phyloP scores from a whole-genome alignment of 805 yeast species.

The Hanseniaspora singularis region DNA sequence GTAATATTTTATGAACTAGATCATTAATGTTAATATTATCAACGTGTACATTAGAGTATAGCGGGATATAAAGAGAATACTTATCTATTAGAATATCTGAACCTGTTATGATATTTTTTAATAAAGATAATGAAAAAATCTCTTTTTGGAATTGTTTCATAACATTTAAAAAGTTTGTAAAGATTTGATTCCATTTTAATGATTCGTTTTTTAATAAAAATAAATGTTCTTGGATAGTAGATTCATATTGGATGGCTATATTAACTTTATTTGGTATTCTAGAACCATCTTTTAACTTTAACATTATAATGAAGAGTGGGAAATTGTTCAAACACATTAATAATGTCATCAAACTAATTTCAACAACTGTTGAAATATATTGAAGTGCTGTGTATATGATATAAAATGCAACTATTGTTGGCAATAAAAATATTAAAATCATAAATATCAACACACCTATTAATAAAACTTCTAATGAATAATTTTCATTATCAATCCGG shows the following conservation, averaged over 20 bases:
- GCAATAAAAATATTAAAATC: conserved; percentile 61
- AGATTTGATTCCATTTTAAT: conserved; percentile 34
- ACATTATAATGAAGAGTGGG: conserved; percentile 72
- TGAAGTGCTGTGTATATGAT: conserved; percentile 54
- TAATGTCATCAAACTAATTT: conserved; percentile 44
- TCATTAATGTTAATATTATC: conserved; percentile 25
- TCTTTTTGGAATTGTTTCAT: conserved; percentile 31
- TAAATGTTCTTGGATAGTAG: conserved; percentile 16
- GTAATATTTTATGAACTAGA: conserved; percentile 7
- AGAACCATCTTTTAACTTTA: conserved; percentile 68
- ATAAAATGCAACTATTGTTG: conserved; percentile 81
- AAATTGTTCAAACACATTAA: conserved; percentile 65
- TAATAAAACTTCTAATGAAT: conserved; percentile 73
- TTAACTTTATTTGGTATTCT: conserved; percentile 52
- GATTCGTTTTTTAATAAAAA: conserved; percentile 35
- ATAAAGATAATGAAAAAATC: conserved; percentile 33
- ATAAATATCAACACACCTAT: conserved; percentile 84
- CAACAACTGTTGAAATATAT: conserved; percentile 36
- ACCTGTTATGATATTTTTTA: conserved; percentile 36
- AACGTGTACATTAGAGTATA: conserved; percentile 44
- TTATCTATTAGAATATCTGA: conserved; percentile 36
- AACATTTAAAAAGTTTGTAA: conserved; percentile 37
- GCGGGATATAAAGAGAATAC: conserved; percentile 36
- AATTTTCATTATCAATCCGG: conserved; percentile 75
- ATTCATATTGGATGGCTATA: conserved; percentile 19